phyloP scores from a whole-genome alignment of 345 rosid genomes.

The Arabis alpina region DNA sequence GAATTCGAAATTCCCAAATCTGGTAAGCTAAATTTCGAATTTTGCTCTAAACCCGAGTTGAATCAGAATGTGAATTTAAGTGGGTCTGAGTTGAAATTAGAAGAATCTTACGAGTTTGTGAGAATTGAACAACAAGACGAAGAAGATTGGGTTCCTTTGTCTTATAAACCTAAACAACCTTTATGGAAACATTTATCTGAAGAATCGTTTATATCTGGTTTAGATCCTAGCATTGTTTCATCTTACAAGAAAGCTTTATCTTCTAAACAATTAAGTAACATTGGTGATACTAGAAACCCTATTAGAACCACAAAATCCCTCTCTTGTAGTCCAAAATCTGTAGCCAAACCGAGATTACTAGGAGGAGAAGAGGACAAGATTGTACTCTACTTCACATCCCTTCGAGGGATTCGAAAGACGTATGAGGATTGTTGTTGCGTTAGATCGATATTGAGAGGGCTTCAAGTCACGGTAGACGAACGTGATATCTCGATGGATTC shows the following conservation, averaged over 20 bases:
- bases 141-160: conserved; percentile 41
- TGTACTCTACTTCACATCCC: conserved; percentile 70
- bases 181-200: conserved; percentile 78
- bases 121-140: conserved; percentile 32
- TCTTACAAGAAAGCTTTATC: conserved; percentile 73
- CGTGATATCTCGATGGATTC: conserved; percentile 92
- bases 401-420: conserved; percentile 86
- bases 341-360: conserved; percentile 28
- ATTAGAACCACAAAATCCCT: conserved; percentile 26
- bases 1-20: conserved; percentile 44
- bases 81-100: conserved; percentile 44
- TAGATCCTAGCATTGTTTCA: conserved; percentile 68
- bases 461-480: conserved; percentile 68
- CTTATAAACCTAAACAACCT: conserved; percentile 50
- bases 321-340: conserved; percentile 39
- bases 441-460: conserved; percentile 66
- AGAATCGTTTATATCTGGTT: conserved; percentile 62
- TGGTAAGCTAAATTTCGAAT: conserved; percentile 31
- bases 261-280: conserved; percentile 56
- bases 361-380: conserved; percentile 47
- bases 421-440: conserved; percentile 80
- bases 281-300: conserved; percentile 20
- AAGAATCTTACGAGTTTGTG: conserved; percentile 40
- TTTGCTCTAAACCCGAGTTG: conserved; percentile 36
- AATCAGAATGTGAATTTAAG: conserved; percentile 35